phyloP scores from a whole-genome alignment of 371 early-diverging fungal genomes.

The Rhizomucor miehei region DNA sequence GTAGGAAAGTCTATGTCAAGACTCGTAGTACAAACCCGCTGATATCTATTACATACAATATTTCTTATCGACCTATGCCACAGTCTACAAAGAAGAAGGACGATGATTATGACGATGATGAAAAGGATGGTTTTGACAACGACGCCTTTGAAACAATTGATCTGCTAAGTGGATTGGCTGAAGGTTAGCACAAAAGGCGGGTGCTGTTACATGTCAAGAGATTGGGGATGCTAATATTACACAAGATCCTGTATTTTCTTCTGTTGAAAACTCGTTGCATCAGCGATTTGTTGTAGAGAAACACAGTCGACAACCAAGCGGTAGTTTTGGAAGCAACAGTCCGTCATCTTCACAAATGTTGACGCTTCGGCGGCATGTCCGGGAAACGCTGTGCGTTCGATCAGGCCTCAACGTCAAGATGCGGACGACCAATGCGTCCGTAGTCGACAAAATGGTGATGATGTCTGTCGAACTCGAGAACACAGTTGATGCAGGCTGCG shows the following conservation, averaged over 20 bases:
- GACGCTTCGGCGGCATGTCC: conserved; percentile 44
- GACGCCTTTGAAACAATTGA: conserved; percentile 62
- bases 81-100: conserved; percentile 13
- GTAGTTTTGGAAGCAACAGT: conserved; percentile 18
- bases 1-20: conserved; percentile 31
- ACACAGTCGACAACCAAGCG: conserved; percentile 23
- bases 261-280: conserved; percentile 11
- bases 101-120: conserved; percentile 40
- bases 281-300: conserved; percentile 42
- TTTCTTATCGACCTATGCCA: conserved; percentile 47
- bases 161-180: conserved; percentile 52
- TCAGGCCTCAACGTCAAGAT: conserved; percentile 62
- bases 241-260: conserved; percentile 27
- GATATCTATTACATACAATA: conserved; percentile 46
- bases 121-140: conserved; percentile 49
- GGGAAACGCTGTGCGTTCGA: conserved; percentile 49
- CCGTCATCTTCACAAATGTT: conserved; percentile 17
- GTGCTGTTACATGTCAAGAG: too few relatives aligned
- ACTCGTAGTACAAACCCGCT: conserved; percentile 24
- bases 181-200: conserved; percentile 34
- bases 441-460: conserved; percentile 63
- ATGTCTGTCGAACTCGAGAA: conserved; percentile 72
- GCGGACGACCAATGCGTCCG: conserved; percentile 64
- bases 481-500: conserved; percentile 53
- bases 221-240: background rate